Evolutionary conservation across 2,329 filamentous ascomycete genomes (phyloP).

Genomic region (Aureobasidium sp.): DNA sequence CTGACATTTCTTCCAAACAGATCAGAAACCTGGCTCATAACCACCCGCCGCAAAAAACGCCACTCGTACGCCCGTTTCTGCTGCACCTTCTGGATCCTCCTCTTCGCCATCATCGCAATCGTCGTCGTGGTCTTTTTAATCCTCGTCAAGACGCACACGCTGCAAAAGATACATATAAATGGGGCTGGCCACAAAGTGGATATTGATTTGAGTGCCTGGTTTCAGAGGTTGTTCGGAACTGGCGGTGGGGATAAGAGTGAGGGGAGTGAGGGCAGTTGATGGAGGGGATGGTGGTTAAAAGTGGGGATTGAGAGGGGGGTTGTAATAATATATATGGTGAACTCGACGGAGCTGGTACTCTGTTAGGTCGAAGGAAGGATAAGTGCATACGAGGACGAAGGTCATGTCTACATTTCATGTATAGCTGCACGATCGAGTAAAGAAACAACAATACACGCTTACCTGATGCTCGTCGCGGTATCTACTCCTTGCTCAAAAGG

Average conservation of each 20-base stretch:
- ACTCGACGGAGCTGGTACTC: not conserved
- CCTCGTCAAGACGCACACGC: constrained; percentile 28
- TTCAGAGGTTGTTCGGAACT: not conserved
- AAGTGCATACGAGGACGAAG: not conserved
- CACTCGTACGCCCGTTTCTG: constrained; percentile 39
- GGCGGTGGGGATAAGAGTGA: not conserved
- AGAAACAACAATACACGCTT: not conserved
- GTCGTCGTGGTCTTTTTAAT: constrained; percentile 42
- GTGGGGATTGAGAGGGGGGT: not conserved
- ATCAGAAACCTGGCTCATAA: not conserved
- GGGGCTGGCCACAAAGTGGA: not conserved
- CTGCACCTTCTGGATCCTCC: constrained; percentile 41
- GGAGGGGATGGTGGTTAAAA: not conserved
- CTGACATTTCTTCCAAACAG: not conserved
- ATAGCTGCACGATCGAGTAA: not conserved
- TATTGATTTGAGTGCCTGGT: not conserved
- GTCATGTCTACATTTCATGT: not conserved
- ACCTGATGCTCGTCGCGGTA: too few relatives aligned
- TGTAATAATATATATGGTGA: not conserved
- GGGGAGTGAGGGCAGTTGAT: not conserved
- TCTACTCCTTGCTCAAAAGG: not conserved
- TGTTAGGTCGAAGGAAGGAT: too few relatives aligned
- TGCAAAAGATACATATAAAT: constrained; percentile 17
- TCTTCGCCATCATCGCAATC: constrained; percentile 39
- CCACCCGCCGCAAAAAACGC: constrained; percentile 21